Conservation (phyloP, 2,329 filamentous ascomycete genomes). For the Penicillium vulpinum region DNA sequence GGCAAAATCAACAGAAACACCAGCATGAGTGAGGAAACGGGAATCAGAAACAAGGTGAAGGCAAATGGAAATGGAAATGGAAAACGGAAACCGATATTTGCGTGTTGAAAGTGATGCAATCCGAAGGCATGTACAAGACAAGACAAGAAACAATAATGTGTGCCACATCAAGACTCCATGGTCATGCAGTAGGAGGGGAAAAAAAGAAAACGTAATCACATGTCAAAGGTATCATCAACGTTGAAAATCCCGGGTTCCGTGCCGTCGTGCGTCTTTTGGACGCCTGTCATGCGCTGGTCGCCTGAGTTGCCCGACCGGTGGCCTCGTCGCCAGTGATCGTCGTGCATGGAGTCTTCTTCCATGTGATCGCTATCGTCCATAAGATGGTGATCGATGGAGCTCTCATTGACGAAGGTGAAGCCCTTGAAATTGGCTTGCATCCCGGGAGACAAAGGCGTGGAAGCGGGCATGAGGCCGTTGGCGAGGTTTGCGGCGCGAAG, state of each 20-base stretch:
- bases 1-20: not conserved
- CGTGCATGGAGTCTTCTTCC: slow-evolving; percentile 46
- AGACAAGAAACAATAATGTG: slow-evolving; percentile 25
- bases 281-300: slow-evolving; percentile 48
- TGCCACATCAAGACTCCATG: slow-evolving; percentile 41
- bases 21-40: not conserved
- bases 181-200: slow-evolving; percentile 36
- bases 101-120: slow-evolving; percentile 21
- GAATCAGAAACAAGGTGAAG: not conserved
- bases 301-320: slow-evolving; percentile 33
- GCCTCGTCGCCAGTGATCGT: slow-evolving; percentile 37
- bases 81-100: slow-evolving; percentile 21
- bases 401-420: slow-evolving; percentile 99
- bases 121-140: slow-evolving; percentile 37
- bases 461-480: slow-evolving; percentile 76
- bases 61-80: not conserved
- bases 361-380: slow-evolving; percentile 41
- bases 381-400: slow-evolving; percentile 70
- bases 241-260: slow-evolving; percentile 45
- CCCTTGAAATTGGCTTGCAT: slow-evolving; percentile 98
- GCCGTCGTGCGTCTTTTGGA: slow-evolving; percentile 41
- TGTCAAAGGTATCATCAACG: slow-evolving; percentile 48
- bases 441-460: slow-evolving; percentile 88
- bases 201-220: slow-evolving; percentile 40
- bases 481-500: slow-evolving; percentile 85